Base-by-base conservation (phyloP, 2,329 filamentous ascomycete species). In the Achaetomium macrosporum region DNA sequence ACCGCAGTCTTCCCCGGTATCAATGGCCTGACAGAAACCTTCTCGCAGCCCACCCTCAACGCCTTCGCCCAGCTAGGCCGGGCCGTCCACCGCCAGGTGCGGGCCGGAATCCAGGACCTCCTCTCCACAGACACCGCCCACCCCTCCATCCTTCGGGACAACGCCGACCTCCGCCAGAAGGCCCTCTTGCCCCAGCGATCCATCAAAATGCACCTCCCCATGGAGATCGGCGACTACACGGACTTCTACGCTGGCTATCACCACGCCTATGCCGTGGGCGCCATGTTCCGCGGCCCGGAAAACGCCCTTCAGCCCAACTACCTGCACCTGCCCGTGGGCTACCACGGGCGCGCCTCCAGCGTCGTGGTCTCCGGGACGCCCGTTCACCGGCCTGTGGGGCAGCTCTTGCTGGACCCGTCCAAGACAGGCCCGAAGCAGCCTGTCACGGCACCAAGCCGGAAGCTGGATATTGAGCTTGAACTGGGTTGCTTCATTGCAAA, bases 171-270 rank as follows among this genome's bases (percentile, higher is more conserved):
- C 16, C 79, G 81, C 54, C 71, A 79, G 52, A 71, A 75, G 49
- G 80, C 77, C 0, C 68, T 92, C 12, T 56, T 90, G 3, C 78
- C 77, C 0, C 76, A 83, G 44, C 72, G 74, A 5, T 71, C 81
- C 17, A 79, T 84, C 45, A 79, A 75, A 57, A 83, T 78, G 64
- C 85, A 91, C 63, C 64, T 92, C 8, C 88, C 88, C 2, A 83
- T 93, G 80, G 75, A 77, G 50, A 89, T 92, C 61, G 85, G 87
- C 25, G 88, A 92, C 67, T 93, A 92, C 67, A 89, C 88, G 1
- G 88, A 93, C 68, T 93, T 93, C 72, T 93, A 89, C 65, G 88
- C 85, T 10, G 88, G 88, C 13, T 72, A 85, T 58, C 85, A 91
- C 65, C 88, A 93, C 69, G 88, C 88, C 16, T 85, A 82, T 70